Base-by-base conservation (phyloP, 805 yeast genomes). In the Kazachstania bromeliacearum region DNA sequence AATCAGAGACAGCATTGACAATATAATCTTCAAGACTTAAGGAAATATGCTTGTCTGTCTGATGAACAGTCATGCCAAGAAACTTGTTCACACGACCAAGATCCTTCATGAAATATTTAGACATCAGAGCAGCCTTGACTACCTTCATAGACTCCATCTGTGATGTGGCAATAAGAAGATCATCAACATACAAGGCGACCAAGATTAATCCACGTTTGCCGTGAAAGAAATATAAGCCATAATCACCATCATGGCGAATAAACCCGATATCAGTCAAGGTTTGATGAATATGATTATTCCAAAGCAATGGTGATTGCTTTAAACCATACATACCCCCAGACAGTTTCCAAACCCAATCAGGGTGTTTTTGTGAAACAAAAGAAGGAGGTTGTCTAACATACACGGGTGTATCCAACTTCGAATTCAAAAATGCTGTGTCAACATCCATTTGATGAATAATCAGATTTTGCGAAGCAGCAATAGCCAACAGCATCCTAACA, bases 221-320 rank as follows among this genome's bases (percentile, higher is more conserved):
- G 14, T 34, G 14, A 4, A n/a, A 7, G 15, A 33, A 36, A 22
- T 36, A 42, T 2, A 39, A n/a, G 4, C 40, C 38, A 37, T 21
- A 22, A 5, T 39, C 43, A 18, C 28, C 27, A 22, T 18, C 24
- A 18, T 37, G 37, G 4, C 34, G 34, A 4, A 2, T 25, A 47
- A 50, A 27, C 26, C 46, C 46, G 51, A 59, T 34, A 42, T 33
- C 6, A 48, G 45, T 13, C 43, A 51, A 41, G 51, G 48, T 31
- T 44, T 48, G 7, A 55, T 54, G 32, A 48, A 54, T 40, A 47
- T 50, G 41, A 47, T 55, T 43, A 50, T 50, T 37, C 59, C 51
- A 24, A 55, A 57, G 20, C 51, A 57, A 17, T 2, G 43, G 47
- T 3, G 41, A 33, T 20, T 44, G 47, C 31, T 41, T 41, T 7